Evolutionary conservation across 208 protist genomes (phyloP), one percentile per base, ranked within the genome.

Genomic region (Acanthamoeba culbertsoni): DNA sequence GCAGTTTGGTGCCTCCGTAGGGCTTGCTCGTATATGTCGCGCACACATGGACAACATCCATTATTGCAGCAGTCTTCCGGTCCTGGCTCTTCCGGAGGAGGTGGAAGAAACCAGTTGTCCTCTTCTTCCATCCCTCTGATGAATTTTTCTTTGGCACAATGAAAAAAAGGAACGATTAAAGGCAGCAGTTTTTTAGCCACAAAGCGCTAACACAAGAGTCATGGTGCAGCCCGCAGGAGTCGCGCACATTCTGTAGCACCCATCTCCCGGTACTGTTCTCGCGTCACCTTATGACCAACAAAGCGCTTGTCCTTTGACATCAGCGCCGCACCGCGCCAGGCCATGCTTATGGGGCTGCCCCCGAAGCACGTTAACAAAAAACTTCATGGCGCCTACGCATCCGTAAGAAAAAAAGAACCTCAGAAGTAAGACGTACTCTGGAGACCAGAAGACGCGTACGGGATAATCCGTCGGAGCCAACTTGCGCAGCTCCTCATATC

Each of bases 231-330:
- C 2, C 26, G 7, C 1, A 65, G 37, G n/a, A 40, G n/a, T 23
- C n/a, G n/a, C 8, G 59, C 59, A 26, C 59, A 40, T 35, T 23
- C 59, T 2, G 59, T 2, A 53, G 55, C 53, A 37, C 94, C 94
- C 48, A 59, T 59, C 75, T 95, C 94, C 46, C 94, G 75, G 65
- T 95, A 95, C 53, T 95, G 88, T 53, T 91, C 46, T 82, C 62
- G 75, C 8, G 91, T 88, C 16, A 94, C 26, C 33, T 63, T 37
- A 43, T 68, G 75, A 79, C 45, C 73, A 40, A 51, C 35, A n/a
- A 42, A 94, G 51, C 90, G 86, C 42, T 35, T 8, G 51, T 92
- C 62, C 63, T 86, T 51, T 8, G 94, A 28, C 23, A 95, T 59
- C 63, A 53, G 91, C 2, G 88, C 59, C n/a, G 37, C 91, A 26